Conservation (phyloP, 495 filamentous ascomycete genomes). For the Aspergillus avenaceus region DNA sequence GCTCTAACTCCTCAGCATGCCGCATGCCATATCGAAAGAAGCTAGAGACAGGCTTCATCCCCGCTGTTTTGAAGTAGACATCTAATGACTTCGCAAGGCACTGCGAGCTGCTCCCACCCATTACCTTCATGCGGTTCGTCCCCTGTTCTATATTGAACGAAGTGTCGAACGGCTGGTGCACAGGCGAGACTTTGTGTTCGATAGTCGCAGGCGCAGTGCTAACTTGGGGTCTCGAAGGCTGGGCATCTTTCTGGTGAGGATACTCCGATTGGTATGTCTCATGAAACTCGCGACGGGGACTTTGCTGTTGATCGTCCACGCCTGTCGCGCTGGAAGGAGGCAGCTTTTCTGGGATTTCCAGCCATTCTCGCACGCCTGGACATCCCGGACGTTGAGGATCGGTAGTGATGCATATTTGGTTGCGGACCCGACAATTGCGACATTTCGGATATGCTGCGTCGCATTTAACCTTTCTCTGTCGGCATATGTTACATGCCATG, state of each 20-base stretch:
- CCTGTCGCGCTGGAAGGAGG: too few relatives aligned
- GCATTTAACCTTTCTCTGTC: constrained; percentile 15
- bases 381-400: constrained; percentile 12
- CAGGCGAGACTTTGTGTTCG: constrained; percentile 4
- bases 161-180: constrained; percentile 11
- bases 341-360: constrained; percentile 9
- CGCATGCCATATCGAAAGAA: constrained; percentile 12
- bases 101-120: constrained; percentile 15
- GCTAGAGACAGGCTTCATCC: constrained; percentile 8
- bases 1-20: constrained; percentile 11
- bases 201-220: background rate
- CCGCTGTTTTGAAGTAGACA: constrained; percentile 11
- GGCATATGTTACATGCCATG: constrained; percentile 14
- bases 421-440: constrained; percentile 11
- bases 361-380: constrained; percentile 11
- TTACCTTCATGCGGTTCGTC: constrained; percentile 9
- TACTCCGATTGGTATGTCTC: background rate
- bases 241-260: background rate
- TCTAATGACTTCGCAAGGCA: constrained; percentile 15
- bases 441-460: constrained; percentile 13
- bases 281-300: background rate
- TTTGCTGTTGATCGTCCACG: background rate
- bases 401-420: constrained; percentile 11
- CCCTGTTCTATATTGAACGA: constrained; percentile 10
- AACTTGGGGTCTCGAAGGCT: background rate